These are phyloP conservation scores for Phtheirospermum japonicum DNA, from an alignment of 257 asterid species.

Conservation along the genomic window DNA sequence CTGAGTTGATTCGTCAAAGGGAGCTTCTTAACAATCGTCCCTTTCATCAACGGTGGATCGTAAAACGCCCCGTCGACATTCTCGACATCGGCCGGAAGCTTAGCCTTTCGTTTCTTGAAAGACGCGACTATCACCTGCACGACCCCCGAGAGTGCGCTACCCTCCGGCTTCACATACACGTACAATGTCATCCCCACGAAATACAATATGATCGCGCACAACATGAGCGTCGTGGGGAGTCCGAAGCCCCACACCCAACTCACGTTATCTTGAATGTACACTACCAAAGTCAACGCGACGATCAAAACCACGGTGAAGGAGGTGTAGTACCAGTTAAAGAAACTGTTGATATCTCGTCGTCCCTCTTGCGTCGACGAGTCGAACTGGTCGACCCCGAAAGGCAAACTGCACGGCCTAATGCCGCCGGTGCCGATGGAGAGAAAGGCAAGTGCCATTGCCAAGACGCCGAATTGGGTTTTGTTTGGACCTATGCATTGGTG, in stretches of 20 bases:
- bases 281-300: slow-evolving; percentile 57
- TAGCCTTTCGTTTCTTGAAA: slow-evolving; percentile 49
- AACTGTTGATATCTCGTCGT: slow-evolving; percentile 68
- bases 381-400: slow-evolving; percentile 91
- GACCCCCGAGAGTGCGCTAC: slow-evolving; percentile 63
- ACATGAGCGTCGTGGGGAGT: slow-evolving; percentile 61
- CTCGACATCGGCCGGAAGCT: slow-evolving; percentile 27
- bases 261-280: slow-evolving; percentile 67
- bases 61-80: slow-evolving; percentile 29
- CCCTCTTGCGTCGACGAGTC: slow-evolving; percentile 63
- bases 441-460: slow-evolving; percentile 43
- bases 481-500: slow-evolving; percentile 57
- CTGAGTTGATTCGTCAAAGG: slow-evolving; percentile 47
- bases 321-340: slow-evolving; percentile 90
- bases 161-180: slow-evolving; percentile 66
- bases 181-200: slow-evolving; percentile 56
- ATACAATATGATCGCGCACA: slow-evolving; percentile 42
- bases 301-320: slow-evolving; percentile 62
- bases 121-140: slow-evolving; percentile 50
- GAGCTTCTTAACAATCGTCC: slow-evolving; percentile 38
- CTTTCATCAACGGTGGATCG: slow-evolving; percentile 46
- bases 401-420: slow-evolving; percentile 92
- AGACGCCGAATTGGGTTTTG: slow-evolving; percentile 45
- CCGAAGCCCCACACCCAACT: slow-evolving; percentile 76
- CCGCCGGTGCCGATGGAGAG: slow-evolving; percentile 70